These are phyloP conservation scores for Kwoniella europaea DNA, from an alignment of 768 basidiomycete genomes.

Conservation along the genomic window DNA sequence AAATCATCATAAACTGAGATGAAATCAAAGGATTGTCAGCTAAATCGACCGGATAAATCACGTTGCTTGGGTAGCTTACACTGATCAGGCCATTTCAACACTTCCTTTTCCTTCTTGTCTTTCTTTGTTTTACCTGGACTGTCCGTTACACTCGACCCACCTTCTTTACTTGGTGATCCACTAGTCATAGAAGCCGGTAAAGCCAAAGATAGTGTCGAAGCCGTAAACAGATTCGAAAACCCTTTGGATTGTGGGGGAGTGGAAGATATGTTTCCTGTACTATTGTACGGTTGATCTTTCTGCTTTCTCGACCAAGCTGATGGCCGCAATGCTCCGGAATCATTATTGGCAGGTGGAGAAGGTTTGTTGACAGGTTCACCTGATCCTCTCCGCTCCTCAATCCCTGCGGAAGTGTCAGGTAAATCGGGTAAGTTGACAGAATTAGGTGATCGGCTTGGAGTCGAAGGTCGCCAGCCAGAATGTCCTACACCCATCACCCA, in stretches of 20 bases:
- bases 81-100: slow-evolving; percentile 60
- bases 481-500: slow-evolving; percentile 85
- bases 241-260: slow-evolving; percentile 40
- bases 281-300: slow-evolving; percentile 23
- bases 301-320: slow-evolving; percentile 33
- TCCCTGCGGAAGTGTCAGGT: neutral
- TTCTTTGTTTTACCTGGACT: slow-evolving; percentile 44
- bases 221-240: slow-evolving; percentile 46
- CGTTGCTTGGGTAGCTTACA: slow-evolving; percentile 39
- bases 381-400: slow-evolving; percentile 22
- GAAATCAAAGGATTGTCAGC: neutral
- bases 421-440: slow-evolving; percentile 25
- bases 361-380: slow-evolving; percentile 31
- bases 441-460: slow-evolving; percentile 32
- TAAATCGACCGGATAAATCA: no score
- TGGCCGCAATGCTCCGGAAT: slow-evolving; percentile 26
- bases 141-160: slow-evolving; percentile 15
- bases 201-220: slow-evolving; percentile 43
- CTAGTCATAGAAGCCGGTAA: slow-evolving; percentile 21
- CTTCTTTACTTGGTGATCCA: slow-evolving; percentile 37
- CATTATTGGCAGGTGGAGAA: slow-evolving; percentile 11
- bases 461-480: slow-evolving; percentile 49
- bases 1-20: slow-evolving; percentile 81
- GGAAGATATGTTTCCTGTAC: neutral
- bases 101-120: slow-evolving; percentile 58